These are phyloP conservation scores for Talaromyces stipitatus DNA, from an alignment of 495 filamentous ascomycete species.

Conservation along the genomic window DNA sequence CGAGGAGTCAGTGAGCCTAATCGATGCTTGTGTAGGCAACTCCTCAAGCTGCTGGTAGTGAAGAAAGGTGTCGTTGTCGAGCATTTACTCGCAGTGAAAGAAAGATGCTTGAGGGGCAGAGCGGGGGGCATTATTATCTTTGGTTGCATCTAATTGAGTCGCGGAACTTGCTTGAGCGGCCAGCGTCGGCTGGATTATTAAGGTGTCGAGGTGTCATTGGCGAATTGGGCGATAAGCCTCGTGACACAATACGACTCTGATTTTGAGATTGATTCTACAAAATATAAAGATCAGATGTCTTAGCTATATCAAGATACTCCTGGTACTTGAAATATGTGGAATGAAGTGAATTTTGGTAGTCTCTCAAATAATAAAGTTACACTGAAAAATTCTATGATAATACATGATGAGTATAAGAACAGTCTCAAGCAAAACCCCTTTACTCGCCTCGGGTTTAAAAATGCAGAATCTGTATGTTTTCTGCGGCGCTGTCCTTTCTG, in stretches of 20 bases:
- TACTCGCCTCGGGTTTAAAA: neutral
- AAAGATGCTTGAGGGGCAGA: slow-evolving; percentile 5
- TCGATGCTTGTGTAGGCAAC: slow-evolving; percentile 1
- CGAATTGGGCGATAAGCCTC: neutral
- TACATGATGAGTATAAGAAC: slow-evolving; percentile 2
- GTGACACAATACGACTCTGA: neutral
- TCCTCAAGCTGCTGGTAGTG: neutral
- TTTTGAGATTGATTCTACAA: neutral
- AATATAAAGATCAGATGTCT: too few relatives aligned
- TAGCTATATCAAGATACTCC: neutral
- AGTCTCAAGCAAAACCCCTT: neutral
- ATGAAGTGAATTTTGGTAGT: neutral
- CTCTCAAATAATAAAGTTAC: slow-evolving; percentile 3
- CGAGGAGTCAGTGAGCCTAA: slow-evolving; percentile 12
- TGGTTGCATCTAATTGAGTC: neutral
- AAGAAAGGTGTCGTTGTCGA: neutral
- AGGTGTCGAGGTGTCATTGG: neutral
- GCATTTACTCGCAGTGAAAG: neutral
- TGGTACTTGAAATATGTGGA: neutral
- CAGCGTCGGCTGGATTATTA: neutral
- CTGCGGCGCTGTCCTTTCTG: neutral
- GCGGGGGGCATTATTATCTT: slow-evolving; percentile 1
- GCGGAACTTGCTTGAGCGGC: neutral
- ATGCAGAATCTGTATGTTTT: neutral
- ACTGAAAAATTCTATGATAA: slow-evolving; percentile 1